Evolutionary conservation across 2,329 filamentous ascomycete species (phyloP), one percentile per base, ranked within the genome.

Genomic region (Chaetomium sp.): DNA sequence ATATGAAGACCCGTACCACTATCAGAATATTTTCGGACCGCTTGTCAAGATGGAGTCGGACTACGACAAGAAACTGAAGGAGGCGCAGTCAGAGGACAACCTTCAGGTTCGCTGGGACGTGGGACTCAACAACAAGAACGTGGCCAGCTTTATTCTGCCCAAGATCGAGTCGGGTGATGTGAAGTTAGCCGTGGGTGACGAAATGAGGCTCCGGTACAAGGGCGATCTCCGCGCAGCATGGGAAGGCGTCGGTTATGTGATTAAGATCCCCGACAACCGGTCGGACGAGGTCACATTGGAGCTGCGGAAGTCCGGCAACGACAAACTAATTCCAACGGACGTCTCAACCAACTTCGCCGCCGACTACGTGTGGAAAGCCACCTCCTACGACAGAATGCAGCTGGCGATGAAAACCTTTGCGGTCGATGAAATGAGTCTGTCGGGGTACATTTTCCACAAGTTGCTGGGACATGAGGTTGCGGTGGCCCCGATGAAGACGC

Each of bases 281-380:
- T 96, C 91, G 11, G 94, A 99, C 67, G 92, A 99, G 70, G 94
- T 99, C 52, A 95, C 88, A 8, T 87, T 99, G 61, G 94, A 99
- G 71, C 76, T 99, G 68, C 88, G 94, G 63, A 90, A 94, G 66
- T 92, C 94, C 60, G 91, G 90, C 59, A 95, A 95, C 69, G 91
- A 97, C 75, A 97, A 97, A 72, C 89, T 88, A 34, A 89, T 97
- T 1, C 94, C 94, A 0, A 96, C 90, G 0, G 92, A 99, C 67
- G 94, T 92, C 71, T 96, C 92, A 0, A 90, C 95, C 73, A 96
- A 96, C 71, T 99, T 99, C 73, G 96, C 91, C 12, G 94, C 92
- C 62, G 94, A 99, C 70, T 99, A 99, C 68, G 94, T 99, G 54
- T 99, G 94, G 94, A 99, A 99, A 71, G 94, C 95, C 11, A 99